Conservation (phyloP, 192 early-diverging fungal species). For the Thamnidium elegans region DNA sequence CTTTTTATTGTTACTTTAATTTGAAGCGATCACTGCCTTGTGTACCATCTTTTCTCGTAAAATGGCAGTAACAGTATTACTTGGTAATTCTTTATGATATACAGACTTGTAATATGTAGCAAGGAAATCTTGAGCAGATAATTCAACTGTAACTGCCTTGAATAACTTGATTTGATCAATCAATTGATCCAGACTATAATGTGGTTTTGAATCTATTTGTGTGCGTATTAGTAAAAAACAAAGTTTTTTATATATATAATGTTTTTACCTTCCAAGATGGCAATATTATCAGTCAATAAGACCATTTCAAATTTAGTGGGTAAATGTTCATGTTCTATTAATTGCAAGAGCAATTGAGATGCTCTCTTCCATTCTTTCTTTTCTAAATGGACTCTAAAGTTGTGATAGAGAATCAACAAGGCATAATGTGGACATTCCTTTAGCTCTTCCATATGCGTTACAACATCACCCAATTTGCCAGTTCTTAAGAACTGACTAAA, state of each 20-base stretch:
- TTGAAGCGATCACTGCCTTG: not conserved
- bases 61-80: not conserved
- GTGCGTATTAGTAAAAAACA: not conserved
- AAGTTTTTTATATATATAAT: not conserved
- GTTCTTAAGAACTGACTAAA: not conserved
- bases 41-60: slow-evolving; percentile 6
- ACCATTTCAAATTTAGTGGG: not conserved
- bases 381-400: not conserved
- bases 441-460: not conserved
- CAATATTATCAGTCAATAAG: not conserved
- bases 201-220: not conserved
- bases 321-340: not conserved
- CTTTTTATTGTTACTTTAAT: not conserved
- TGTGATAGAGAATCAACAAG: not conserved
- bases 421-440: not conserved
- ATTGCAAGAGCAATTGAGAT: not conserved
- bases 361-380: not conserved
- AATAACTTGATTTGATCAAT: not conserved
- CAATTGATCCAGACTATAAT: slow-evolving; percentile 1
- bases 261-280: slow-evolving; percentile 3
- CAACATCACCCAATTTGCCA: not conserved
- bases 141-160: no score
- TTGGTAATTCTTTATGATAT: not conserved
- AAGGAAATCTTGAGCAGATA: not conserved
- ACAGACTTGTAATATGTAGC: not conserved